A percentile compares a stretch with the other conserved stretches of the same genome.
Evolutionary conservation across 2,329 filamentous ascomycete genomes (phyloP).

Genomic region (Madurella fahalii): DNA sequence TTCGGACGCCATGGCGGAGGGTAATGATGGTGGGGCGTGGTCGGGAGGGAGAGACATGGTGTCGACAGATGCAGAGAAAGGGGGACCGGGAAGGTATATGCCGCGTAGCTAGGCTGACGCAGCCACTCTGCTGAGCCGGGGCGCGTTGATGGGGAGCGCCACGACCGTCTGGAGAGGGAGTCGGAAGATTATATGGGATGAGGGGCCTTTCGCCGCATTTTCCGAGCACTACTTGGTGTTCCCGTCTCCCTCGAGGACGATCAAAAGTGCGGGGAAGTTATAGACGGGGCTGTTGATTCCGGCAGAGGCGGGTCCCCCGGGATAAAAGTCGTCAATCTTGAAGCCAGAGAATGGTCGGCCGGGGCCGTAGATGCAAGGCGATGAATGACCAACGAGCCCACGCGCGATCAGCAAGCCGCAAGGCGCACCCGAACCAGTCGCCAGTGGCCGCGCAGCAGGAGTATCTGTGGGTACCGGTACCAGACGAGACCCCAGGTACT

Average conservation of each 20-base stretch:
- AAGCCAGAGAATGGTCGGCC: conserved; percentile 19
- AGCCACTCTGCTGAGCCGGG: conserved; percentile 15
- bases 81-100: neutral
- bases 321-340: conserved; percentile 14
- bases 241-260: conserved; percentile 15
- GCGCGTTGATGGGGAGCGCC: conserved; percentile 14
- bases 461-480: conserved; percentile 32
- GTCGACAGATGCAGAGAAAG: neutral
- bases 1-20: conserved; percentile 40
- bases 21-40: conserved; percentile 19
- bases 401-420: conserved; percentile 26
- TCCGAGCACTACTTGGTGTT: conserved; percentile 19
- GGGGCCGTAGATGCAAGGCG: conserved; percentile 22
- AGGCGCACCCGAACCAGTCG: conserved; percentile 23
- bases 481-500: conserved; percentile 29
- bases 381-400: conserved; percentile 23
- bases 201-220: conserved; percentile 29
- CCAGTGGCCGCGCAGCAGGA: conserved; percentile 19
- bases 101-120: neutral
- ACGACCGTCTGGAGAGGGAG: conserved; percentile 11
- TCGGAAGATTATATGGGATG: conserved; percentile 23
- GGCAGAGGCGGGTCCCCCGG: conserved; percentile 17
- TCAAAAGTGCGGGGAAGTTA: conserved; percentile 26
- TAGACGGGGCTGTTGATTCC: conserved; percentile 21
- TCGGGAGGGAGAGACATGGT: conserved; percentile 18